Evolutionary conservation across 164 flowering plant species (phyloP), one percentile per base, ranked within the genome.

Genomic region (Nelumbo lutea): DNA sequence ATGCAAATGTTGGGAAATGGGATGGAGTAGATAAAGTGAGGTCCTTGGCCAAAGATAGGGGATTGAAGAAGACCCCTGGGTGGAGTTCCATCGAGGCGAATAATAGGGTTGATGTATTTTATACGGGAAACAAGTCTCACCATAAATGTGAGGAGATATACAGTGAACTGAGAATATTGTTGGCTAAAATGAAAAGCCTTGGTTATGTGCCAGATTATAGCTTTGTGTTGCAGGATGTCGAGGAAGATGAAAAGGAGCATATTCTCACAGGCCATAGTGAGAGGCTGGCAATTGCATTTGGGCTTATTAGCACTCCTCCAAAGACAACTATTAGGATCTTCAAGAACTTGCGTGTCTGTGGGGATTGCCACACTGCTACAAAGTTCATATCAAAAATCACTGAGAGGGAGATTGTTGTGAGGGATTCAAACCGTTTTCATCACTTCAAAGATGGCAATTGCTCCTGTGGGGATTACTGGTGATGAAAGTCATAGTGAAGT

Each of bases 151-250:
- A 76, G 55, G 80, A 80, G 65, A 85, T 85, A 56, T 82, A 84
- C 67, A 66, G 62, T 15, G 85, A 88, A 56, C 64, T 88, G 60
- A 70, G 73, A 4, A 50, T 58, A 38, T 75, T 85, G 68, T 73
- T 82, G 61, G 80, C 73, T 43, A 80, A 79, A 74, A 83, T 84
- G 81, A 88, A 83, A 80, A 79, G 68, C 76, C 77, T 84, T 68
- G 90, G 93, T 60, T 88, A 85, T 79, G 70, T 73, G 70, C 89
- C 90, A 1, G 90, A 88, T 51, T 80, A 65, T 68, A 84, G 87
- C 65, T 87, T 83, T 76, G 89, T 88, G 70, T 72, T 88, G 76
- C 93, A 85, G 73, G 93, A 88, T 71, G 90, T 88, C 44, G 90
- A 85, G 74, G 89, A 85, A 14, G 93, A 88, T 50, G 90, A 88